Conservation (phyloP, 1,284 basidiomycete genomes). For the Amylostereum chailletii region DNA sequence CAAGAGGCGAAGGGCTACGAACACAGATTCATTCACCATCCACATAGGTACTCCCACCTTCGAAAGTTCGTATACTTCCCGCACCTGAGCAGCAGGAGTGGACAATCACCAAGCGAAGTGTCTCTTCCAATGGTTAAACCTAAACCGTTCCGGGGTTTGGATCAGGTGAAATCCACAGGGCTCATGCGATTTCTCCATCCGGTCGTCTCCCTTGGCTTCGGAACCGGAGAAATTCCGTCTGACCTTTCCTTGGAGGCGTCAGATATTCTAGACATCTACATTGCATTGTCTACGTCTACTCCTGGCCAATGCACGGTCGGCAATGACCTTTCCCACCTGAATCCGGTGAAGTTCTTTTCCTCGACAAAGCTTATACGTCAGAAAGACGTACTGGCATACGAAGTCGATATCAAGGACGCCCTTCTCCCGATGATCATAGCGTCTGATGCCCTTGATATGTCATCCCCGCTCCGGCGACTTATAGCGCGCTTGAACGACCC, state of each 20-base stretch:
- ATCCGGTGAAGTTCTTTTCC: constrained; percentile 40
- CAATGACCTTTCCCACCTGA: constrained; percentile 25
- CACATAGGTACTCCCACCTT: constrained; percentile 63
- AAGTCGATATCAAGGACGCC: constrained; percentile 38
- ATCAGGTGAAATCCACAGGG: constrained; percentile 24
- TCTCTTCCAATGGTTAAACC: too few relatives aligned
- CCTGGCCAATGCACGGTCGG: constrained; percentile 6
- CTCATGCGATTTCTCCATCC: constrained; percentile 53
- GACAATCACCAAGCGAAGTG: too few relatives aligned
- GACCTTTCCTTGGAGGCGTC: constrained; percentile 55
- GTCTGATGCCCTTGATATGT: constrained; percentile 26
- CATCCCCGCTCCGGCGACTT: constrained; percentile 29
- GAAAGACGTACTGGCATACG: constrained; percentile 52
- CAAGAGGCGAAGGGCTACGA: constrained; percentile 48
- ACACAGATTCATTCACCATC: constrained; percentile 52
- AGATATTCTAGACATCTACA: constrained; percentile 46
- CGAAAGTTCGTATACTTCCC: constrained; percentile 54
- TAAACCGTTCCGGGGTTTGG: constrained; percentile 29
- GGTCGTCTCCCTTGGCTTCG: constrained; percentile 42
- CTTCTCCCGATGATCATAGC: constrained; percentile 30
- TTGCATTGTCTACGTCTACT: constrained; percentile 25
- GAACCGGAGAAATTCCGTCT: constrained; percentile 38
- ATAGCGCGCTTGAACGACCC: constrained; percentile 34
- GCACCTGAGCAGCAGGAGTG: constrained; percentile 6
- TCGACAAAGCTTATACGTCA: constrained; percentile 35